These are phyloP conservation scores for Yarrowia sp. DNA, from an alignment of 805 yeast genomes.

Conservation along the genomic window DNA sequence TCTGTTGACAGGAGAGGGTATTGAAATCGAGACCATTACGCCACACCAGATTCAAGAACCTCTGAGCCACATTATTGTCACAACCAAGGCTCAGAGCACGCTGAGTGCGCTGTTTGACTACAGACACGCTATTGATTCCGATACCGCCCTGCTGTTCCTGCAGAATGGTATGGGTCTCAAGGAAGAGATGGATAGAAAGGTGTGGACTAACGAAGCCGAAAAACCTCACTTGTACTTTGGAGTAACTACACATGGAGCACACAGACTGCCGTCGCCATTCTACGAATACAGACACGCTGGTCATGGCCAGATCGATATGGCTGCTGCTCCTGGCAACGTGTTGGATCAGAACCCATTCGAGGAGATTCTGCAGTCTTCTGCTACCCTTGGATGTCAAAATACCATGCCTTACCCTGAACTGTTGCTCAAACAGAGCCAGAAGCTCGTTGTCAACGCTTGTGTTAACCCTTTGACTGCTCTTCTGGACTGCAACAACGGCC, in stretches of 20 bases:
- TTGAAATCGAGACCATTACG: constrained; percentile 41
- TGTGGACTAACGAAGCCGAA: constrained; percentile 57
- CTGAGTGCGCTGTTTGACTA: constrained; percentile 65
- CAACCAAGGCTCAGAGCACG: constrained; percentile 84
- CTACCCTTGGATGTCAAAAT: constrained; percentile 41
- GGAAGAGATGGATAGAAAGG: constrained; percentile 55
- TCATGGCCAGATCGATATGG: constrained; percentile 64
- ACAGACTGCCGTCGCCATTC: constrained; percentile 54
- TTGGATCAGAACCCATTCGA: constrained; percentile 9
- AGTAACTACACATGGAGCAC: constrained; percentile 84
- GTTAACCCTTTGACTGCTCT: constrained; percentile 85
- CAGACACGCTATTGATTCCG: constrained; percentile 55
- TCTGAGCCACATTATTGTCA: constrained; percentile 67
- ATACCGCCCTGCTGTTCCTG: constrained; percentile 68
- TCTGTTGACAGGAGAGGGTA: constrained; percentile 40
- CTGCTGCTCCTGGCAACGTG: constrained; percentile 57
- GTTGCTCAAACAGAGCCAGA: constrained; percentile 70
- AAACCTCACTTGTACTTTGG: constrained; percentile 75
- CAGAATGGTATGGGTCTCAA: constrained; percentile 87
- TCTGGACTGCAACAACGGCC: constrained; percentile 79
- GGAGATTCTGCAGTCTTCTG: constrained; percentile 38
- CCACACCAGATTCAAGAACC: constrained; percentile 42
- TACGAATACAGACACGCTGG: constrained; percentile 73
- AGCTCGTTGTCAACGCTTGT: constrained; percentile 79
- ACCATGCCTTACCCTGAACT: constrained; percentile 54